Percentiles rank a stretch among this genome's conserved stretches.
Conservation (phyloP, 1,284 basidiomycete genomes). For the Moesziomyces antarcticus region DNA sequence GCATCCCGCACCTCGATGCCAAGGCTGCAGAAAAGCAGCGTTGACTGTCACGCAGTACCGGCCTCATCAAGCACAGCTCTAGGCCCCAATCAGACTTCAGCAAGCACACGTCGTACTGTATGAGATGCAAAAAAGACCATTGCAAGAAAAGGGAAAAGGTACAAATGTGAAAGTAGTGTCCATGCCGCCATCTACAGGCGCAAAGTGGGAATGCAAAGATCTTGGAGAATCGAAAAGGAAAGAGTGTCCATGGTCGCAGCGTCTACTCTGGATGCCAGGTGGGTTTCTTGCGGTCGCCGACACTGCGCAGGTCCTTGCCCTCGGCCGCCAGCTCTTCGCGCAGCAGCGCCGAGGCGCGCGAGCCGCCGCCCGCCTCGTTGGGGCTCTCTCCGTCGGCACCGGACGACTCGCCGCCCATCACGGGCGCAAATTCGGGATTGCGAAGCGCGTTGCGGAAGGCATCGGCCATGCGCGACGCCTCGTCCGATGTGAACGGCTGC, state of each 20-base stretch:
- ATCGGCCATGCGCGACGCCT: constrained; percentile 57
- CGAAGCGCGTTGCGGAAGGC: constrained; percentile 56
- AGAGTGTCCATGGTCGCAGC: constrained; percentile 7
- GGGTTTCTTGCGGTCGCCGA: constrained; percentile 53
- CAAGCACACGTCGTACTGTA: too few relatives aligned
- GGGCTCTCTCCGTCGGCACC: constrained; percentile 39
- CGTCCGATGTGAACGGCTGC: constrained; percentile 54
- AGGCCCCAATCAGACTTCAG: too few relatives aligned
- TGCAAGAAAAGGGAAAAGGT: too few relatives aligned
- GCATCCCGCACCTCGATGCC: too few relatives aligned
- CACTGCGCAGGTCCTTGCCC: constrained; percentile 46
- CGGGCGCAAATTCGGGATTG: constrained; percentile 46
- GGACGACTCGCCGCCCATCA: constrained; percentile 23
- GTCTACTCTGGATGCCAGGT: constrained; percentile 45
- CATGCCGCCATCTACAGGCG: background rate
- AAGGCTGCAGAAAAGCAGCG: too few relatives aligned
- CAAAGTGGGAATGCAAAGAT: background rate
- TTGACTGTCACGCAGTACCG: too few relatives aligned
- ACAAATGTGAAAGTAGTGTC: background rate
- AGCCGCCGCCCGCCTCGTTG: constrained; percentile 18
- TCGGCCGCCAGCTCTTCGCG: constrained; percentile 53
- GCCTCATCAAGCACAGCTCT: too few relatives aligned
- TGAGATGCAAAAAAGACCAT: too few relatives aligned
- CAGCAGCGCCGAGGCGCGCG: constrained; percentile 31
- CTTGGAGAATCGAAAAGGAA: background rate